Evolutionary conservation across 2,329 filamentous ascomycete species (phyloP), one percentile per base, ranked within the genome.

Genomic region (Calonectria fujianensis): DNA sequence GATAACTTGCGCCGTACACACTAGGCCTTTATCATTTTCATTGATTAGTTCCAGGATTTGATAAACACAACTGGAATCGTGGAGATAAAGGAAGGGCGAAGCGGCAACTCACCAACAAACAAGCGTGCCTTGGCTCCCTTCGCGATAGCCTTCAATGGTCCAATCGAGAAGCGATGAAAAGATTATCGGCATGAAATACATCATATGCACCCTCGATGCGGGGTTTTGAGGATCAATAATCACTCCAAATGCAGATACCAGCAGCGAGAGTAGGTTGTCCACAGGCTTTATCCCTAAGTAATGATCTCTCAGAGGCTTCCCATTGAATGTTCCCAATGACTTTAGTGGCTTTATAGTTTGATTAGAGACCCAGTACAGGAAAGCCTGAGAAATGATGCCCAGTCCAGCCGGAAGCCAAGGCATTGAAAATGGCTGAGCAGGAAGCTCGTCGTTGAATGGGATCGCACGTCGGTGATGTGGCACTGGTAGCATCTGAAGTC

Each of bases 401-500:
- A 63, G 39, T 16, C 57, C 39, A 5, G 57, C 39, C 2, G 37
- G 57, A 63, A 63, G n/a, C 57, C 57, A 63, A 20, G 35, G 27
- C 8, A 16, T 31, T 27, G 39, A 20, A 14, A 63, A 39, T 27
- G 35, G 57, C 24, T 63, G 14, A 7, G 57, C 35, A 20, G 57
- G 57, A 18, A 37, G 57, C 24, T 63, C 57, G 24, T 63, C 57
- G 24, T 63, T 10, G 14, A 9, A 63, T 29, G 20, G 35, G 5
- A 63, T 9, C 10, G 10, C 27, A 39, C 18, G 35, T 11, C 37
- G 57, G 14, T 8, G 35, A 20, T 63, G 9, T 9, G 57, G 57
- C 3, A 63, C 37, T 7, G 57, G 57, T 14, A 63, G 27, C 57
- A 63, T 63, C 57, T 63, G 35, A 18, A 63, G 57, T 20, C 57